These are phyloP conservation scores for Alternaria ethzedia DNA, from an alignment of 2,329 filamentous ascomycete species.

Conservation along the genomic window DNA sequence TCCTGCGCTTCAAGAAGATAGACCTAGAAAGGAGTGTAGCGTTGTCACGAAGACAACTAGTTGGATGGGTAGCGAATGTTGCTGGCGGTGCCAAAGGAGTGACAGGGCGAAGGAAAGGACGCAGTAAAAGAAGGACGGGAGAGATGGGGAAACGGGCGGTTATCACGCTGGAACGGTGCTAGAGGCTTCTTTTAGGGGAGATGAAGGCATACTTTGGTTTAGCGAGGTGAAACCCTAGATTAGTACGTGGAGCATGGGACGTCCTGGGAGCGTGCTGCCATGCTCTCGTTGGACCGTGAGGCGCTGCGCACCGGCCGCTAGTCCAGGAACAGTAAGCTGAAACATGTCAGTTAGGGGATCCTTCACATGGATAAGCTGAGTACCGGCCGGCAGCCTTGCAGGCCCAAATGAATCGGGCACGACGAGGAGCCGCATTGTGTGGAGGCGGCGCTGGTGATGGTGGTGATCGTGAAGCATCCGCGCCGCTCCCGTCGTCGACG, in stretches of 20 bases:
- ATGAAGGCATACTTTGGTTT: slow-evolving; percentile 49
- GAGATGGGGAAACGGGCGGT: slow-evolving; percentile 26
- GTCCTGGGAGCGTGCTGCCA: slow-evolving; percentile 3
- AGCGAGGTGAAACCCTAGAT: slow-evolving; percentile 44
- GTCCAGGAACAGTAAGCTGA: slow-evolving; percentile 34
- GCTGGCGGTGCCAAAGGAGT: slow-evolving; percentile 30
- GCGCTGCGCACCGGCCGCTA: slow-evolving; percentile 29
- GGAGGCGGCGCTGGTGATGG: not conserved
- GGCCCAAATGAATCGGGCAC: not conserved
- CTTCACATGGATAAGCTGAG: slow-evolving; percentile 10
- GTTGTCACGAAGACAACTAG: slow-evolving; percentile 22
- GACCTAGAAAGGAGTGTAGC: slow-evolving; percentile 39
- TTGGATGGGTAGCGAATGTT: slow-evolving; percentile 34
- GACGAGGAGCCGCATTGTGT: not conserved
- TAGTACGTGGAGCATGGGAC: slow-evolving; percentile 25
- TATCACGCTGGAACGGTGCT: slow-evolving; percentile 36
- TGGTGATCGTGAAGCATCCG: slow-evolving; percentile 9
- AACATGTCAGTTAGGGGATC: slow-evolving; percentile 41
- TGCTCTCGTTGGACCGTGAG: slow-evolving; percentile 27
- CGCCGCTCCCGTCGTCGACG: slow-evolving; percentile 2
- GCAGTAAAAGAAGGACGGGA: slow-evolving; percentile 15
- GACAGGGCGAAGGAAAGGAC: slow-evolving; percentile 38
- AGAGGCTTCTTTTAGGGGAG: slow-evolving; percentile 35
- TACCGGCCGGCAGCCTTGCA: slow-evolving; percentile 9
- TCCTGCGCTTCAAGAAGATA: slow-evolving; percentile 19